Evolutionary conservation across 164 flowering plant species (phyloP).

Genomic region (Annona squamosa): DNA sequence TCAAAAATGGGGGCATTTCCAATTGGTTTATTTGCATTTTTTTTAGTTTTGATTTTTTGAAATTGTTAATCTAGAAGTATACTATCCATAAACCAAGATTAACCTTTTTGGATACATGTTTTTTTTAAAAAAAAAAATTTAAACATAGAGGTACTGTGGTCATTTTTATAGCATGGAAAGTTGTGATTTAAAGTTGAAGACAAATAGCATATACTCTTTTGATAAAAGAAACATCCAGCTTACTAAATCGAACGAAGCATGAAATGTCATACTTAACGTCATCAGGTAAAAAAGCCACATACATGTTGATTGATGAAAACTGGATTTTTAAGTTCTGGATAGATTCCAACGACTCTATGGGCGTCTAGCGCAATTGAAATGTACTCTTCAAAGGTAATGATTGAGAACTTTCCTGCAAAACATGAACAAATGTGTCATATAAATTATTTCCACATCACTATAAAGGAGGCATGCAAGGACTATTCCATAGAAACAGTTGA

Average conservation of each 20-base stretch:
- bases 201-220: background rate
- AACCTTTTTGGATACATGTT: too few species aligned
- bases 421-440: background rate
- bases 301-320: slow-evolving; percentile 85
- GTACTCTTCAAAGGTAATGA: slow-evolving; percentile 91
- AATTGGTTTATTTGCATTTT: too few species aligned
- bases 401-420: slow-evolving; percentile 61
- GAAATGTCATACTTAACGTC: background rate
- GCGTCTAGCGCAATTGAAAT: slow-evolving; percentile 90
- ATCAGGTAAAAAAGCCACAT: slow-evolving; percentile 21
- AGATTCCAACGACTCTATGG: slow-evolving; percentile 87
- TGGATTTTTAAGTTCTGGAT: slow-evolving; percentile 96
- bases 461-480: background rate
- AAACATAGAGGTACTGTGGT: too few species aligned
- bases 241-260: background rate
- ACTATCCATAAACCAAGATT: too few species aligned
- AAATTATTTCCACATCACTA: background rate
- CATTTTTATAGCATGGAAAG: background rate
- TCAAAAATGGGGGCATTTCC: too few species aligned
- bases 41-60: too few species aligned
- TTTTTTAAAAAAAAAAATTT: too few species aligned
- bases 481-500: too few species aligned
- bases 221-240: background rate
- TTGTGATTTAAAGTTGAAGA: background rate
- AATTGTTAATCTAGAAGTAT: too few species aligned